phyloP scores from a whole-genome alignment of 2,329 filamentous ascomycete genomes.

The Parasarocladium wereldwijsianum region DNA sequence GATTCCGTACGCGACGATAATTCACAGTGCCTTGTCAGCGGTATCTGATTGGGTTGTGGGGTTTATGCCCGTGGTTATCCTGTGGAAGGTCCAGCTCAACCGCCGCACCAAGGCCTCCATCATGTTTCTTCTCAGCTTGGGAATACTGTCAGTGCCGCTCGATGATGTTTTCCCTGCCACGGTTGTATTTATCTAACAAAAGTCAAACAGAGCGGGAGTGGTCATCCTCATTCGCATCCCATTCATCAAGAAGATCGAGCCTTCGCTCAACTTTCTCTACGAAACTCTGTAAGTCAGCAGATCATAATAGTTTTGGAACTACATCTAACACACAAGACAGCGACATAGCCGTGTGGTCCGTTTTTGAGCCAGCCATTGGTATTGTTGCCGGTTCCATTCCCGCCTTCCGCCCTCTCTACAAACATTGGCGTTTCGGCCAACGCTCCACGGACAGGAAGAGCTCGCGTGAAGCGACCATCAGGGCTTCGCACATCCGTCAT shows the following conservation, averaged over 20 bases:
- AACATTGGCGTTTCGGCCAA: conserved; percentile 11
- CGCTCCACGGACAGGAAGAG: background rate
- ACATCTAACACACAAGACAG: conserved; percentile 8
- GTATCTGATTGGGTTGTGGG: conserved; percentile 33
- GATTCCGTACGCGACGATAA: conserved; percentile 26
- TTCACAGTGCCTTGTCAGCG: conserved; percentile 29
- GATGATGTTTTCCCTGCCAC: background rate
- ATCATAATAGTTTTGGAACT: background rate
- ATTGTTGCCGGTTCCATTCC: conserved; percentile 19
- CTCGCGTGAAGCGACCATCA: background rate
- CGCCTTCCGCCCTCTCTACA: conserved; percentile 17
- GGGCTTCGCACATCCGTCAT: background rate
- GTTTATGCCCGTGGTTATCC: conserved; percentile 31
- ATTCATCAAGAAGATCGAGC: conserved; percentile 14
- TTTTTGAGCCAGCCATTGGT: conserved; percentile 18
- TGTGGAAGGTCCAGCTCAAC: conserved; percentile 35
- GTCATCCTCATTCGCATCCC: conserved; percentile 23
- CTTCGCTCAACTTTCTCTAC: conserved; percentile 15
- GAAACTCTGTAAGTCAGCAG: conserved; percentile 15
- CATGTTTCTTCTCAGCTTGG: conserved; percentile 31
- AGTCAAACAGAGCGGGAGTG: conserved; percentile 22
- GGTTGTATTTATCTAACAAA: background rate
- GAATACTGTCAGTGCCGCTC: conserved; percentile 27
- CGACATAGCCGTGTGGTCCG: conserved; percentile 16
- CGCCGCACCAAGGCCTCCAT: conserved; percentile 29